Conservation (phyloP, 768 basidiomycete species). For the Tricholoma bakamatsutake region DNA sequence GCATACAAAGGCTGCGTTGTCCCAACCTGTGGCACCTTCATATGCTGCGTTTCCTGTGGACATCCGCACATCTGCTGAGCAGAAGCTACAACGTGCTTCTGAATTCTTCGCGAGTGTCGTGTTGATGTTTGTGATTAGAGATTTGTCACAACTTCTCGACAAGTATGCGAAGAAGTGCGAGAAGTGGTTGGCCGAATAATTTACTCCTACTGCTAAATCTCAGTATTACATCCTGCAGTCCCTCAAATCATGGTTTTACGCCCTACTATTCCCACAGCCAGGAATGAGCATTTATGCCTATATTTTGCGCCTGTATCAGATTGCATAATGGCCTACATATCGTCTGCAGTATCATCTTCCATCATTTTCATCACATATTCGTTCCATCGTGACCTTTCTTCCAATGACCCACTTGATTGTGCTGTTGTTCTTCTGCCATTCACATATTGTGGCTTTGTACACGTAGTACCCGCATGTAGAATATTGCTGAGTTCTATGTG, state of each 20-base stretch:
- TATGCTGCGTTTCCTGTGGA: slow-evolving; percentile 69
- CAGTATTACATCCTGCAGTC: background rate
- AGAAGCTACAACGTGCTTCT: slow-evolving; percentile 74
- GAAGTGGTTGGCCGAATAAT: slow-evolving; percentile 83
- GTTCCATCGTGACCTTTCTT: background rate
- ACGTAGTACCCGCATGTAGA: background rate
- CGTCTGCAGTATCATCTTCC: background rate
- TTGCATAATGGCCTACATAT: background rate
- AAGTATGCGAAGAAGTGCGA: slow-evolving; percentile 93
- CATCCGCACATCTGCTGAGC: slow-evolving; percentile 58
- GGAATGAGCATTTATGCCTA: background rate
- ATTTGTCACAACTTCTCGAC: slow-evolving; percentile 80
- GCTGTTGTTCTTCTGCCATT: background rate
- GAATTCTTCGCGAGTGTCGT: slow-evolving; percentile 90
- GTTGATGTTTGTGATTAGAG: slow-evolving; percentile 83
- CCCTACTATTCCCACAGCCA: background rate
- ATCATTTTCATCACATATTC: background rate
- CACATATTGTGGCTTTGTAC: background rate
- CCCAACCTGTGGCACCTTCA: slow-evolving; percentile 60
- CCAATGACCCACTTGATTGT: background rate
- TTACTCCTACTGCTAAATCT: background rate
- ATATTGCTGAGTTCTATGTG: background rate
- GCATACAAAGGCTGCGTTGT: slow-evolving; percentile 69
- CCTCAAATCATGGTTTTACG: background rate
- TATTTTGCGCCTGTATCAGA: background rate